A percentile compares a stretch with the other conserved stretches of the same genome.
These are phyloP conservation scores for Pyrus pyrifolia DNA, from an alignment of 306 rosid genomes.

Conservation along the genomic window DNA sequence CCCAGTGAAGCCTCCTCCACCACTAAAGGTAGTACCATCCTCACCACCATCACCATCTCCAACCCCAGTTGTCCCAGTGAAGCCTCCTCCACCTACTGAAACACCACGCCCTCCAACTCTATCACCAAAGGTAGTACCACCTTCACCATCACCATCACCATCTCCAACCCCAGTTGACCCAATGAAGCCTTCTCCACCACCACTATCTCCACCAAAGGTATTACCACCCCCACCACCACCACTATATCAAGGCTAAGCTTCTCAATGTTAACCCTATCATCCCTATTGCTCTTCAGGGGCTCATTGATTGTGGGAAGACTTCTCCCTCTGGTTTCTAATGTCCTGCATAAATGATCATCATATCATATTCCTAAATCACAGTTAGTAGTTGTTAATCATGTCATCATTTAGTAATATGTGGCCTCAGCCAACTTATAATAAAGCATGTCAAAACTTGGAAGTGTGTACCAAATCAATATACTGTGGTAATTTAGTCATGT, in stretches of 20 bases:
- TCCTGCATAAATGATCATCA: conserved; percentile 13
- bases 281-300: conserved; percentile 80
- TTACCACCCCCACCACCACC: conserved; percentile 51
- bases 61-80: no score
- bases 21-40: no score
- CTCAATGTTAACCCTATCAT: conserved; percentile 55
- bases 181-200: not conserved
- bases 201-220: conserved; percentile 43
- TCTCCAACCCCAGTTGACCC: no score
- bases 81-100: no score
- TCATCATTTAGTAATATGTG: not conserved
- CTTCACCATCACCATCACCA: no score
- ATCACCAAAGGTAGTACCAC: no score
- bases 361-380: not conserved
- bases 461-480: conserved; percentile 1
- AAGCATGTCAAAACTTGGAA: not conserved
- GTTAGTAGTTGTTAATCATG: not conserved
- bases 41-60: no score
- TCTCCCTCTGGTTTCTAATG: conserved; percentile 75
- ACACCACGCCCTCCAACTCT: no score
- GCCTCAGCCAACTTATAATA: not conserved
- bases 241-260: conserved; percentile 59
- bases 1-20: no score
- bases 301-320: conserved; percentile 81
- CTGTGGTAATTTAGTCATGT: not conserved